phyloP scores from a whole-genome alignment of 2,329 filamentous ascomycete genomes.

The Fusarium miscanthi region DNA sequence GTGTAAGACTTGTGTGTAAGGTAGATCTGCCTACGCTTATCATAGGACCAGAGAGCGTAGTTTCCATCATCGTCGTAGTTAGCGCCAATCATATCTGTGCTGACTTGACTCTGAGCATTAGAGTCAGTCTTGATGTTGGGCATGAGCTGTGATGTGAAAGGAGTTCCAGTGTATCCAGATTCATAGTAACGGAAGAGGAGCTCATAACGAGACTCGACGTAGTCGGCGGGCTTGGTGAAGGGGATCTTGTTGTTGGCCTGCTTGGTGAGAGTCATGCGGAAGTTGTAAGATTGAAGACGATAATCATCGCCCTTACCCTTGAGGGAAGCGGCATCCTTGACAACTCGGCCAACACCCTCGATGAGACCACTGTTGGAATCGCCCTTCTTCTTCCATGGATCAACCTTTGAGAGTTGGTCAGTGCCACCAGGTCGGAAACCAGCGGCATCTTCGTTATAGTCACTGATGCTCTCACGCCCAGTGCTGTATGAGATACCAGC shows the following conservation, averaged over 20 bases:
- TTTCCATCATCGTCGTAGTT: slow-evolving; percentile 25
- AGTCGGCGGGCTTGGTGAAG: slow-evolving; percentile 32
- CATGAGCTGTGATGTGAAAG: slow-evolving; percentile 35
- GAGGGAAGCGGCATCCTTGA: slow-evolving; percentile 4
- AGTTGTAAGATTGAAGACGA: slow-evolving; percentile 38
- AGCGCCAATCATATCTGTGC: slow-evolving; percentile 33
- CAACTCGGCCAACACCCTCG: slow-evolving; percentile 19
- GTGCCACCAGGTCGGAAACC: slow-evolving; percentile 13
- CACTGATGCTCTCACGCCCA: slow-evolving; percentile 24
- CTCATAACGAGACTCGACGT: slow-evolving; percentile 30
- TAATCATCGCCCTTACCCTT: slow-evolving; percentile 15
- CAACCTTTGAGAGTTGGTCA: slow-evolving; percentile 14
- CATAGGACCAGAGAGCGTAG: slow-evolving; percentile 31
- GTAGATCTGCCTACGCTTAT: slow-evolving; percentile 8
- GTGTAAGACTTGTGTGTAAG: slow-evolving; percentile 25
- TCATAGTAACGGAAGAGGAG: slow-evolving; percentile 34
- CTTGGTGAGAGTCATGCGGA: slow-evolving; percentile 29
- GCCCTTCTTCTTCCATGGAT: slow-evolving; percentile 28
- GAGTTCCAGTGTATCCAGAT: slow-evolving; percentile 25
- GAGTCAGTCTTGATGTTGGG: slow-evolving; percentile 35
- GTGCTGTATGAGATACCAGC: slow-evolving; percentile 30
- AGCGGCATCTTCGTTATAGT: slow-evolving; percentile 27
- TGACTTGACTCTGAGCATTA: slow-evolving; percentile 32
- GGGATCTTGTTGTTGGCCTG: slow-evolving; percentile 10
- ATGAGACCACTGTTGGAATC: slow-evolving; percentile 22